Conservation (phyloP, 2,329 filamentous ascomycete species). For the Ilyonectria destructans region DNA sequence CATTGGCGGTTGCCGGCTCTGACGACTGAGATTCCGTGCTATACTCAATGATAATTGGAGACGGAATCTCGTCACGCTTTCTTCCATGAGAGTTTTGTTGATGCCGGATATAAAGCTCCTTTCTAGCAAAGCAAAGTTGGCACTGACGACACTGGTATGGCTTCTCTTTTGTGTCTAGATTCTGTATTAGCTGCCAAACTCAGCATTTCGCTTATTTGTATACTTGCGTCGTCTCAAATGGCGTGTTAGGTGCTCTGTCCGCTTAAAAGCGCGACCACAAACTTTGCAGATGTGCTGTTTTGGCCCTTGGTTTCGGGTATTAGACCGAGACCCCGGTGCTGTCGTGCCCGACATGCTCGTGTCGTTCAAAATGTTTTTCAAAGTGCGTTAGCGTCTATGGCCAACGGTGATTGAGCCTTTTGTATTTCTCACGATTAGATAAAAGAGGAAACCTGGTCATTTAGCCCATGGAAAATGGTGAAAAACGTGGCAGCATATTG, state of each 20-base stretch:
- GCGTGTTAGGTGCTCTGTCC: neutral
- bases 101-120: constrained; percentile 1
- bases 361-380: too few species aligned
- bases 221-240: constrained; percentile 4
- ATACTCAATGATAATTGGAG: neutral
- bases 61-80: constrained; percentile 26
- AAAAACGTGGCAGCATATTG: too few species aligned
- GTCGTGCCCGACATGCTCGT: neutral
- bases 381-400: too few species aligned
- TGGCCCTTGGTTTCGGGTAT: neutral
- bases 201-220: too few species aligned
- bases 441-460: too few species aligned
- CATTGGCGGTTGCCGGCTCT: too few species aligned
- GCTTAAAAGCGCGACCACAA: neutral
- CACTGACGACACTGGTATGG: neutral
- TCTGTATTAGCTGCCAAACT: too few species aligned
- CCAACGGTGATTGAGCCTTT: too few species aligned
- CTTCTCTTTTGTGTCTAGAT: constrained; percentile 1
- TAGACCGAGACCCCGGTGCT: neutral
- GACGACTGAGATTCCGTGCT: too few species aligned
- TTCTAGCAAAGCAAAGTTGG: neutral
- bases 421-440: too few species aligned
- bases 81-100: neutral
- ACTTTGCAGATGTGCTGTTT: neutral
- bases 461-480: too few species aligned